These are phyloP conservation scores for Fraxinus americana DNA, from an alignment of 257 asterid genomes.

Conservation along the genomic window DNA sequence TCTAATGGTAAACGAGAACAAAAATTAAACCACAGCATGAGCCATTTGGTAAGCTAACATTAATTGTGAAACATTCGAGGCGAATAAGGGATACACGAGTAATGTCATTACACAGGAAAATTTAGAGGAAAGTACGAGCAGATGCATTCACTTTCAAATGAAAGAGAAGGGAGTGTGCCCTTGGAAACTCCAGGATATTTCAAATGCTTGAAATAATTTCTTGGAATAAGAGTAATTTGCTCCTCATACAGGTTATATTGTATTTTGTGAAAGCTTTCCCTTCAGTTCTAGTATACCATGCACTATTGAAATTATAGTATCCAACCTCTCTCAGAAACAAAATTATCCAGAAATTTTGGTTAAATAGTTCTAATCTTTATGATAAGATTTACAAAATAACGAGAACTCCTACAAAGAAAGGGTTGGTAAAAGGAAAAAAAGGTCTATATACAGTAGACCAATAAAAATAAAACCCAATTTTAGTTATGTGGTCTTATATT, in stretches of 20 bases:
- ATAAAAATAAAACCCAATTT: background rate
- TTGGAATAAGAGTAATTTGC: background rate
- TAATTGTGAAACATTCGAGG: background rate
- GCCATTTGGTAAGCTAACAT: background rate
- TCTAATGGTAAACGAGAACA: background rate
- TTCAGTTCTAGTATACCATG: background rate
- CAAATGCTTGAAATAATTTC: background rate
- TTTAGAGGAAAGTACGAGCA: background rate
- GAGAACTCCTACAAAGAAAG: background rate
- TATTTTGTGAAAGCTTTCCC: background rate
- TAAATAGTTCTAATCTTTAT: background rate
- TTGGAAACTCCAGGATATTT: background rate
- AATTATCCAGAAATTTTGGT: background rate
- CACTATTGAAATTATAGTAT: background rate
- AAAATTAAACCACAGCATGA: background rate
- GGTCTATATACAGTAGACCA: background rate
- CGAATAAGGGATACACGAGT: background rate
- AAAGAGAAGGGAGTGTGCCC: background rate
- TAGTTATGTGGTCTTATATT: background rate
- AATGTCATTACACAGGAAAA: background rate
- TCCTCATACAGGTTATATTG: background rate
- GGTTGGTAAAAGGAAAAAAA: background rate
- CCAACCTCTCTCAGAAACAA: background rate
- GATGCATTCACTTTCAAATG: background rate
- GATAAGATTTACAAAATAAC: background rate